phyloP scores from a whole-genome alignment of 352 stramenopile species.

The Phytophthora citricola region DNA sequence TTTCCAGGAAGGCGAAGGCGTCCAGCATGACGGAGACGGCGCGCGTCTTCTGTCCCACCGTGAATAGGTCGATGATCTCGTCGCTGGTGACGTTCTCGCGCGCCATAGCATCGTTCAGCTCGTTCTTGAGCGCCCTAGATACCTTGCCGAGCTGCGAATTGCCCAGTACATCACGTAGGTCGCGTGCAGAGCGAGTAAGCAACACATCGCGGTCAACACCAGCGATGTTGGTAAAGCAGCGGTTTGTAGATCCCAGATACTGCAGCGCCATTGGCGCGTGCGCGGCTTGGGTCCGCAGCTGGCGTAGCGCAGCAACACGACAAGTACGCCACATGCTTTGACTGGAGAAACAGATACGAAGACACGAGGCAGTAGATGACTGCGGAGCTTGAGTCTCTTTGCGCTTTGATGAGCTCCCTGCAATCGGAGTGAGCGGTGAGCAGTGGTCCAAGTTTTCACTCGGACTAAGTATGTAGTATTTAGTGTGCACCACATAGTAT shows the following conservation, averaged over 20 bases:
- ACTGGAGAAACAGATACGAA: constrained; percentile 6
- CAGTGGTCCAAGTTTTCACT: constrained; percentile 26
- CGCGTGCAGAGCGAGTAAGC: constrained; percentile 43
- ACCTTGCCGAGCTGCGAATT: constrained; percentile 39
- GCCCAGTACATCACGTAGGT: constrained; percentile 50
- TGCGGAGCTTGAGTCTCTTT: constrained; percentile 15
- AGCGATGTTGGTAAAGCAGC: constrained; percentile 51
- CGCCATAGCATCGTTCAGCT: constrained; percentile 42
- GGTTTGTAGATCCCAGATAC: constrained; percentile 17
- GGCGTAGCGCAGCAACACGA: constrained; percentile 52
- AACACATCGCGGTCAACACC: constrained; percentile 55
- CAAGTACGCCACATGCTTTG: constrained; percentile 66
- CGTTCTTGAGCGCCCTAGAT: constrained; percentile 44
- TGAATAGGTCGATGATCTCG: constrained; percentile 64
- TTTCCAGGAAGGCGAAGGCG: constrained; percentile 55
- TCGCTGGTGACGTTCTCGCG: constrained; percentile 51
- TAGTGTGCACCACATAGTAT: constrained; percentile 23
- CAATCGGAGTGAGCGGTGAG: constrained; percentile 25
- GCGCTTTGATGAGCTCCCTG: constrained; percentile 22
- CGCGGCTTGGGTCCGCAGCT: constrained; percentile 39
- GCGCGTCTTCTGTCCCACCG: constrained; percentile 57
- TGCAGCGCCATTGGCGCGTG: constrained; percentile 21
- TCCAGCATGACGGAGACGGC: constrained; percentile 55
- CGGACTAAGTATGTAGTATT: constrained; percentile 11
- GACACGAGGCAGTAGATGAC: neutral